phyloP scores from a whole-genome alignment of 495 filamentous ascomycete species.

The Penicillium maclennaniae region DNA sequence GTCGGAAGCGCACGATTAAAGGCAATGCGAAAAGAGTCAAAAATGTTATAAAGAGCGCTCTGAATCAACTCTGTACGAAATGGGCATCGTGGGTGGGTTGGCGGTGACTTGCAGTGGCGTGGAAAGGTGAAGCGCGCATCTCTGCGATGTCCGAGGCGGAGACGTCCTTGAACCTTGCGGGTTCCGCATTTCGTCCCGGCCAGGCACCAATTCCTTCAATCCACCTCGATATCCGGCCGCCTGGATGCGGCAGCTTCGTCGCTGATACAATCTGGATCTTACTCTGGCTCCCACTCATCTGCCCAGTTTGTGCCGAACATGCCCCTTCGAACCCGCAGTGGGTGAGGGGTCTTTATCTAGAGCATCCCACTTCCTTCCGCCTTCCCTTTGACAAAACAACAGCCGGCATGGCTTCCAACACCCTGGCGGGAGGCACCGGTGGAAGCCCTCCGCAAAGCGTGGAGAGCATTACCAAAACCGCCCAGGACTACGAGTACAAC shows the following conservation, averaged over 20 bases:
- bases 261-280: conserved; percentile 13
- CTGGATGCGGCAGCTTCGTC: conserved; percentile 24
- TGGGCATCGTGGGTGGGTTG: background rate
- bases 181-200: conserved; percentile 7
- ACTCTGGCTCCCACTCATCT: conserved; percentile 13
- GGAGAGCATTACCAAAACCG: conserved; percentile 65
- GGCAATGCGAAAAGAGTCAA: background rate
- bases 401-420: conserved; percentile 27
- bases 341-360: conserved; percentile 15
- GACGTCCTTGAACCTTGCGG: conserved; percentile 4
- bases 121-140: background rate
- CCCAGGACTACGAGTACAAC: conserved; percentile 76
- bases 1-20: background rate
- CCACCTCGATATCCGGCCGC: conserved; percentile 5
- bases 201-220: conserved; percentile 3
- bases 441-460: conserved; percentile 57
- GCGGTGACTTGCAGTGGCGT: background rate
- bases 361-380: background rate
- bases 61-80: background rate
- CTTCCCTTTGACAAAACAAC: background rate
- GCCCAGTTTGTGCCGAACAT: conserved; percentile 10
- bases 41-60: background rate
- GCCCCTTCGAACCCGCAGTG: conserved; percentile 12
- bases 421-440: conserved; percentile 17
- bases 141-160: background rate